Evolutionary conservation across 495 filamentous ascomycete species (phyloP).

Genomic region (Tuber melanosporum): DNA sequence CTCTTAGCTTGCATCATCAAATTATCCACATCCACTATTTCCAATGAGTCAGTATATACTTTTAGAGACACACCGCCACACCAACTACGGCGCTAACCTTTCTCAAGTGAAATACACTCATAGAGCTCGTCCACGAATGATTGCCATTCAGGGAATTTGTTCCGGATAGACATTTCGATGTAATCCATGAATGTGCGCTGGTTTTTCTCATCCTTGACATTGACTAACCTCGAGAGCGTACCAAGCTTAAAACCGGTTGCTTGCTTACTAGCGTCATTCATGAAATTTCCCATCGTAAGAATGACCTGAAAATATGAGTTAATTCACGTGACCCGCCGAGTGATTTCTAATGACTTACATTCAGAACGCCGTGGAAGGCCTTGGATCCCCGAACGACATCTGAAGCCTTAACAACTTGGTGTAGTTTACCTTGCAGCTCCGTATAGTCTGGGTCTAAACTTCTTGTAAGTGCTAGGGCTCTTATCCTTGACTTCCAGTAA

Average conservation of each 20-base stretch:
- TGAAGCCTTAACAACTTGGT: constrained; percentile 73
- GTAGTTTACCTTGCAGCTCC: constrained; percentile 73
- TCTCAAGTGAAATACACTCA: constrained; percentile 69
- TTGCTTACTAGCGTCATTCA: constrained; percentile 99
- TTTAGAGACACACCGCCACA: background rate
- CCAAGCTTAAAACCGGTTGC: constrained; percentile 96
- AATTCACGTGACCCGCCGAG: constrained; percentile 9
- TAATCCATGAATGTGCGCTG: constrained; percentile 92
- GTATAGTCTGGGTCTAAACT: constrained; percentile 87
- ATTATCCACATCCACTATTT: constrained; percentile 69
- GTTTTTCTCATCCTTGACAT: constrained; percentile 99
- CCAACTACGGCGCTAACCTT: constrained; percentile 52
- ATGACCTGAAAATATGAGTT: constrained; percentile 52
- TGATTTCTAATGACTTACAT: constrained; percentile 41
- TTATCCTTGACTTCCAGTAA: constrained; percentile 97
- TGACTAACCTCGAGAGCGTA: constrained; percentile 85
- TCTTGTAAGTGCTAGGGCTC: constrained; percentile 77
- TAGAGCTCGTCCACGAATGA: constrained; percentile 76
- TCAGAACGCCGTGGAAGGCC: constrained; percentile 88
- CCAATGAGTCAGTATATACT: constrained; percentile 9
- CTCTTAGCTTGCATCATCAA: constrained; percentile 80
- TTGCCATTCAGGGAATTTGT: constrained; percentile 95
- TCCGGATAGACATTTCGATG: constrained; percentile 93
- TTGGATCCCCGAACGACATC: constrained; percentile 87
- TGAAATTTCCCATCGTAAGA: constrained; percentile 96